Evolutionary conservation across 202 grass and related monocot genomes (phyloP).

Genomic region (Setaria italica): DNA sequence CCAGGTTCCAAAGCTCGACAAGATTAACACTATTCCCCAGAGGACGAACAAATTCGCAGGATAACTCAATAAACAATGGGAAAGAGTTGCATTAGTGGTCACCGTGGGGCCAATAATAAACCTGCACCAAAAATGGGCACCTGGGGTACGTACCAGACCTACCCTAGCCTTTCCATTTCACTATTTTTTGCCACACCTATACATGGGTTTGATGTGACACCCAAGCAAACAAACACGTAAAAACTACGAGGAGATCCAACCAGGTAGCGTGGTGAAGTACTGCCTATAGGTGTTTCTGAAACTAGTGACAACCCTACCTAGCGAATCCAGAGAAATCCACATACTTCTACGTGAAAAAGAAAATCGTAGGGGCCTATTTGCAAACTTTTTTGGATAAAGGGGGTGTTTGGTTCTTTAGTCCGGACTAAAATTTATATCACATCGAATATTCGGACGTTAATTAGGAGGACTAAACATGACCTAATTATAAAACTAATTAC

Average conservation of each 20-base stretch:
- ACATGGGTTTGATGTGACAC: slow-evolving; percentile 46
- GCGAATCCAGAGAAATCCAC: slow-evolving; percentile 27
- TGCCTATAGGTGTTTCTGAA: slow-evolving; percentile 5
- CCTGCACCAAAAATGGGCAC: slow-evolving; percentile 42
- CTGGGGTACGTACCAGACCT: slow-evolving; percentile 50
- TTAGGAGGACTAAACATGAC: too few species aligned
- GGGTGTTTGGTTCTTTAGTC: too few species aligned
- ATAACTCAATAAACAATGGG: slow-evolving; percentile 53
- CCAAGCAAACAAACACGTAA: slow-evolving; percentile 49
- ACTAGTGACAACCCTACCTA: slow-evolving; percentile 5
- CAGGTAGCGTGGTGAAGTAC: slow-evolving; percentile 41
- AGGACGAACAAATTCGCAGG: slow-evolving; percentile 44
- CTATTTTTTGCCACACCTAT: slow-evolving; percentile 54
- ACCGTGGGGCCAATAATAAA: slow-evolving; percentile 50
- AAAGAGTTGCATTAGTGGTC: slow-evolving; percentile 71
- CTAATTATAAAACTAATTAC: too few species aligned
- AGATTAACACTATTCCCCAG: slow-evolving; percentile 55
- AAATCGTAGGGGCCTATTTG: not conserved
- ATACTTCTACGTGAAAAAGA: not conserved
- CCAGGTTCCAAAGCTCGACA: slow-evolving; percentile 44
- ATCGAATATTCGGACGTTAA: too few species aligned
- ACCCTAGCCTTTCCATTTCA: slow-evolving; percentile 51
- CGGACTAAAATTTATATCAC: too few species aligned
- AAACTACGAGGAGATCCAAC: slow-evolving; percentile 45
- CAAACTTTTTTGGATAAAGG: not conserved